Base-by-base conservation (phyloP, 2,329 filamentous ascomycete genomes). In the Trichoderma koningiopsis region DNA sequence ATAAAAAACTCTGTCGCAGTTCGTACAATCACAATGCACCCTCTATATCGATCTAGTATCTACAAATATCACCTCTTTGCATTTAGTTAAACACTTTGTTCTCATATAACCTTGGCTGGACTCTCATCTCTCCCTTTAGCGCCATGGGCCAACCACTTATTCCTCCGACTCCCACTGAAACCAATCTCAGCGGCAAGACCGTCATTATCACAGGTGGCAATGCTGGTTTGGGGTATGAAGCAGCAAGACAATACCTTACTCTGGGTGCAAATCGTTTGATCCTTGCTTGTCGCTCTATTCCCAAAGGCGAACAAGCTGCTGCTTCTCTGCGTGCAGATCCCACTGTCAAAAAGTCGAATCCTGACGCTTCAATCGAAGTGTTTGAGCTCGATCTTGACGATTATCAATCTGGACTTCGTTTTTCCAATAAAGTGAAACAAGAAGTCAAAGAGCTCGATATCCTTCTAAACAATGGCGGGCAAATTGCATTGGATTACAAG, bases 301-400 rank as follows among this genome's bases (percentile, higher is more conserved):
- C 37, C 16, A 56, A 11, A 16, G 62, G 52, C 4, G 35, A 47
- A 19, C 52, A 57, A 1, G 62, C 62, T 24, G 62, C 33, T 13
- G 29, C 62, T 10, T 24, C 62, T 4, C 62, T 65, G 4, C 52
- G 62, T 19, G 52, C 52, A n/a, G 35, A 65, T 13, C 35, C 62
- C 22, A n/a, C 62, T 43, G 52, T 65, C 27, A 57, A 65, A 33
- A 11, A 5, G 35, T 22, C 52, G 6, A 65, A 65, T 33, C 62
- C 62, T 6, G n/a, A 57, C 22, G 62, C 62, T 14, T 31, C 43
- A 27, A 57, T 65, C 11, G 35, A 65, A 22, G 62, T 16, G 5
- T 65, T 65, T 29, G 62, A 65, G 53, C 62, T 65, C 19, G 62
- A 65, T 14, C 62, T 65, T 10, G 52, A 65, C 22, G 62, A 65